Evolutionary conservation across 2,329 filamentous ascomycete genomes (phyloP).

Genomic region (Fusarium sp.): DNA sequence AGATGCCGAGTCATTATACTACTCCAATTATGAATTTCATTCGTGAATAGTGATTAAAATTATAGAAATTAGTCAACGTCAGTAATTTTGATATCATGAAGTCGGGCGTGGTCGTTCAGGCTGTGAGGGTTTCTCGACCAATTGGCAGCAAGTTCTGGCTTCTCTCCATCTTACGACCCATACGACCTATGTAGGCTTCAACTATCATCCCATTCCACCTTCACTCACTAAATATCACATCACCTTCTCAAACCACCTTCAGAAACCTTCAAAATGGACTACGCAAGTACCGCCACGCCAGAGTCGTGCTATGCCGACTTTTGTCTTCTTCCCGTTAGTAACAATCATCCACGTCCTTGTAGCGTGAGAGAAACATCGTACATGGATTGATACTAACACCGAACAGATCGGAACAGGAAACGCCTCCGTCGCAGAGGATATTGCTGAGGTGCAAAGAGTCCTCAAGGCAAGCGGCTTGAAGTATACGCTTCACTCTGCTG

Average conservation of each 20-base stretch:
- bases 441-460: conserved; percentile 89
- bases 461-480: conserved; percentile 84
- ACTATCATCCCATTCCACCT: conserved; percentile 3
- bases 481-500: conserved; percentile 92
- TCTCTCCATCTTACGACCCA: neutral
- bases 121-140: conserved; percentile 33
- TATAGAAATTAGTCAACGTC: neutral
- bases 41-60: neutral
- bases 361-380: neutral
- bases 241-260: neutral
- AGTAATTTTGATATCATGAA: conserved; percentile 35
- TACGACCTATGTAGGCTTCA: conserved; percentile 11
- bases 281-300: conserved; percentile 72
- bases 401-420: conserved; percentile 81
- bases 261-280: conserved; percentile 55
- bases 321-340: conserved; percentile 83
- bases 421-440: conserved; percentile 82
- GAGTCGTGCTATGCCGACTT: conserved; percentile 87
- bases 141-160: conserved; percentile 27
- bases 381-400: conserved; percentile 15
- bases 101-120: conserved; percentile 13
- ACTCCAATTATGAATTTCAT: neutral
- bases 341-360: neutral
- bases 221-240: neutral
- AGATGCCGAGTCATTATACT: conserved; percentile 6